phyloP scores from a whole-genome alignment of 139 green algal genomes.

The Picochlorum sp. region DNA sequence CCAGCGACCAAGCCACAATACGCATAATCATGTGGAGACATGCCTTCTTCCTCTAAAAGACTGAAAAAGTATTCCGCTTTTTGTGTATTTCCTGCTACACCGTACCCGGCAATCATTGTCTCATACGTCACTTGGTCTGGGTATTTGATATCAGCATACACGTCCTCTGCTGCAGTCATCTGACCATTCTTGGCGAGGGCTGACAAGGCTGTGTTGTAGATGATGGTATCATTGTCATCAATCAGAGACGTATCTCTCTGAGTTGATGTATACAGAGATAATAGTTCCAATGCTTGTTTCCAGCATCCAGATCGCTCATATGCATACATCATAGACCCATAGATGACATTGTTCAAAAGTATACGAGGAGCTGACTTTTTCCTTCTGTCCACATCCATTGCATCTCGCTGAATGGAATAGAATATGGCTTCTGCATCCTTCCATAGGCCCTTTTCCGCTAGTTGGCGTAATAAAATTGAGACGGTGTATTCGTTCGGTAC shows the following conservation, averaged over 20 bases:
- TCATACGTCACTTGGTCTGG: slow-evolving; percentile 64
- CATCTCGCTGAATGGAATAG: slow-evolving; percentile 54
- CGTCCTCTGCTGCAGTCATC: slow-evolving; percentile 41
- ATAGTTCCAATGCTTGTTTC: slow-evolving; percentile 52
- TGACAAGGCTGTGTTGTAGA: slow-evolving; percentile 75
- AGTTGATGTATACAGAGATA: slow-evolving; percentile 15
- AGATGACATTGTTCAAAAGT: slow-evolving; percentile 73
- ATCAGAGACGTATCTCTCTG: no score
- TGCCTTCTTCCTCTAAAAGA: slow-evolving; percentile 14
- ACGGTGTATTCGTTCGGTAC: slow-evolving; percentile 83
- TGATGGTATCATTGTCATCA: slow-evolving; percentile 42
- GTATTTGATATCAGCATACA: slow-evolving; percentile 45
- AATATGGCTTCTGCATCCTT: slow-evolving; percentile 73
- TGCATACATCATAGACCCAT: slow-evolving; percentile 70
- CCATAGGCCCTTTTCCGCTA: slow-evolving; percentile 73
- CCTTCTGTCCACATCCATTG: background rate
- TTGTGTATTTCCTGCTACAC: slow-evolving; percentile 46
- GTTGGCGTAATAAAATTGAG: slow-evolving; percentile 59
- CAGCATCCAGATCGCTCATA: slow-evolving; percentile 66
- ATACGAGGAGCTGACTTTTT: background rate
- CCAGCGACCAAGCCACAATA: slow-evolving; percentile 70
- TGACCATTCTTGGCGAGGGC: slow-evolving; percentile 65
- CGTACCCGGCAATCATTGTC: slow-evolving; percentile 68
- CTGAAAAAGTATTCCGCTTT: slow-evolving; percentile 45
- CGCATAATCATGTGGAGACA: slow-evolving; percentile 59